Base-by-base conservation (phyloP, 371 early-diverging fungal genomes). In the Cokeromyces recurvatus region DNA sequence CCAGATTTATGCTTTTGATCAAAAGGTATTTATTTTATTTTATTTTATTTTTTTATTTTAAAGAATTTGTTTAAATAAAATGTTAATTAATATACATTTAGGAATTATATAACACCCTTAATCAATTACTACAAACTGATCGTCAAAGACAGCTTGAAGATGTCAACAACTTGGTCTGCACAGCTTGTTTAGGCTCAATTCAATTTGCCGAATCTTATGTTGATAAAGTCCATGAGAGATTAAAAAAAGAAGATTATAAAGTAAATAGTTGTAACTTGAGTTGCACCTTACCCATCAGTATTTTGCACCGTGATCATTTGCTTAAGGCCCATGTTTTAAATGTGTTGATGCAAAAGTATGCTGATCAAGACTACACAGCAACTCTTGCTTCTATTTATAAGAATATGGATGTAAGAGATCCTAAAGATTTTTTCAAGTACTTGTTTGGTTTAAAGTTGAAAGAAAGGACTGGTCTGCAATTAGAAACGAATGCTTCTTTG, bases 251-350 rank as follows among this genome's bases (percentile, higher is more conserved):
- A 32, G 46, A 54, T 8, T 78, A 76, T 29, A 55, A 61, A 29
- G 55, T 63, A 7, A 48, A 55, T 17, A 48, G 37, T 23, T 67
- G 77, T 48, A 68, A 57, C 40, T 55, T 83, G 51, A 71, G 54
- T 7, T 68, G 74, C 22, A 76, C 81, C 0, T 47, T 81, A 2
- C 84, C 84, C 9, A 55, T 67, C 11, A 66, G 79, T 45, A 49
- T 72, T n/a, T 23, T 83, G 36, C 34, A 65, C 23, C 74, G 79
- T 16, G 75, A 78, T 49, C 78, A 78, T 47, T 51, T 81, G 0
- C 34, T 76, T 10, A 39, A 45, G 4, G 37, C 79, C 16, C 66
- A 73, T 40, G 24, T 27, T 10, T 4, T 29, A 4, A 37, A 43
- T 20, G 36, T 37, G 2, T 22, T 53, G 7, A 9, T 16, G 9